Conservation (phyloP, 192 early-diverging fungal genomes). For the Podila minutissima region DNA sequence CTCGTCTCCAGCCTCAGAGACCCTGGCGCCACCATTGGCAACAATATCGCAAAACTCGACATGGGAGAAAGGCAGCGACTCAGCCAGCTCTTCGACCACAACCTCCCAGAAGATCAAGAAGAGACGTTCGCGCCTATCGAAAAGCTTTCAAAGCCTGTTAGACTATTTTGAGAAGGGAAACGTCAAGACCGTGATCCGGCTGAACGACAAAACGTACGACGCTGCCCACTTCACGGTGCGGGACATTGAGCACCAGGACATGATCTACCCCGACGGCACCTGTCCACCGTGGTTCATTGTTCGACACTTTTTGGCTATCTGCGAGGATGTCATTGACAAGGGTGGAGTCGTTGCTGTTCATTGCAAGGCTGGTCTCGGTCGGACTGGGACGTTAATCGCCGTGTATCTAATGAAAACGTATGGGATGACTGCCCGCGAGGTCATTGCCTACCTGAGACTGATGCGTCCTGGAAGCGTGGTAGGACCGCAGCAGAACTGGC, state of each 20-base stretch:
- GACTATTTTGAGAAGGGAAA: constrained; percentile 59
- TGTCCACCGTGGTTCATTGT: constrained; percentile 73
- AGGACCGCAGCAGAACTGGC: constrained; percentile 80
- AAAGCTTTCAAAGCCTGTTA: constrained; percentile 57
- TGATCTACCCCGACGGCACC: constrained; percentile 77
- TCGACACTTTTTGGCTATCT: constrained; percentile 70
- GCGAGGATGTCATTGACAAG: constrained; percentile 60
- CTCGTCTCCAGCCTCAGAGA: too few relatives aligned
- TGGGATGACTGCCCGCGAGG: constrained; percentile 71
- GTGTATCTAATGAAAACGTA: constrained; percentile 78
- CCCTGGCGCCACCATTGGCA: too few relatives aligned
- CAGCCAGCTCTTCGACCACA: background rate
- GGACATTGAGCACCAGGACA: constrained; percentile 72
- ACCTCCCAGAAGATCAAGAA: constrained; percentile 10
- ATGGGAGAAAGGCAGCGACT: background rate
- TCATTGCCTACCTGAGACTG: constrained; percentile 70
- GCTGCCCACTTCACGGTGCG: constrained; percentile 59
- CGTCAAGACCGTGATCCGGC: constrained; percentile 63
- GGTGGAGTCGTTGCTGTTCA: constrained; percentile 30
- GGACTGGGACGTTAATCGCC: constrained; percentile 36
- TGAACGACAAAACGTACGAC: constrained; percentile 77
- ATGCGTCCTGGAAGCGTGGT: constrained; percentile 77
- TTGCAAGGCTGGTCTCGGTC: constrained; percentile 38
- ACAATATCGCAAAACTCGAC: too few relatives aligned
- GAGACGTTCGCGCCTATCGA: constrained; percentile 14